Base-by-base conservation (phyloP, 768 basidiomycete species). In the Suillus placidus region DNA sequence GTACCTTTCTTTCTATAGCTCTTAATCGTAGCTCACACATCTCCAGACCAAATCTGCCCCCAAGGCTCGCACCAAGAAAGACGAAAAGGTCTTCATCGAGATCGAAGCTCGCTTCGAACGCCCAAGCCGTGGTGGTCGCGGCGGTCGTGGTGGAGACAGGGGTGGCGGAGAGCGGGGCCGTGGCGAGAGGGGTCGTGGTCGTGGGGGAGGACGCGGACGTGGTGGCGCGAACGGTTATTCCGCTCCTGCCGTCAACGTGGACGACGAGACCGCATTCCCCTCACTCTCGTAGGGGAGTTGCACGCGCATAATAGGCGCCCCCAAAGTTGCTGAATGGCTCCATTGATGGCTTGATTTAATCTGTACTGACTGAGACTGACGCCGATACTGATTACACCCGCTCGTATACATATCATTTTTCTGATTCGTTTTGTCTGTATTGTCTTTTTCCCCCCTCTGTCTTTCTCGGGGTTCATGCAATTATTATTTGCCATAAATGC, bases 21-120 rank as follows among this genome's bases (percentile, higher is more conserved):
- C 43, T 34, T 12, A 2, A 42, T 6, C 6, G 40, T n/a, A 35
- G 4, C 68, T 64, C 62, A 60, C 66, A 30, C 34, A 54, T 63
- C 49, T 60, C 16, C 74, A 95, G 93, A 77, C 81, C 76, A 94
- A 88, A 78, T 71, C 82, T 61, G 74, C 85, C 18, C 85, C 85
- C 77, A 94, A 93, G 80, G 68, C 83, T 56, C 87, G 88, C 66
- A 67, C 86, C 67, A 90, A 93, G 83, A 94, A 94, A 82, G 89
- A 93, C 71, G 93, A 94, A 78, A 97, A 97, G 79, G 87, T 94
- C 71, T 93, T 84, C 81, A 83, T 99, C 74, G 95, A 97, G 74
- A 93, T 98, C 76, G 94, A 97, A 18, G 92, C 88, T 63, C 92
- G 86, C 72, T 95, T 95, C 76, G 90, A 94, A 52, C 89, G 90